Evolutionary conservation across 2,329 filamentous ascomycete genomes (phyloP), one percentile per base, ranked within the genome.

Genomic region (Aspergillus sp.): DNA sequence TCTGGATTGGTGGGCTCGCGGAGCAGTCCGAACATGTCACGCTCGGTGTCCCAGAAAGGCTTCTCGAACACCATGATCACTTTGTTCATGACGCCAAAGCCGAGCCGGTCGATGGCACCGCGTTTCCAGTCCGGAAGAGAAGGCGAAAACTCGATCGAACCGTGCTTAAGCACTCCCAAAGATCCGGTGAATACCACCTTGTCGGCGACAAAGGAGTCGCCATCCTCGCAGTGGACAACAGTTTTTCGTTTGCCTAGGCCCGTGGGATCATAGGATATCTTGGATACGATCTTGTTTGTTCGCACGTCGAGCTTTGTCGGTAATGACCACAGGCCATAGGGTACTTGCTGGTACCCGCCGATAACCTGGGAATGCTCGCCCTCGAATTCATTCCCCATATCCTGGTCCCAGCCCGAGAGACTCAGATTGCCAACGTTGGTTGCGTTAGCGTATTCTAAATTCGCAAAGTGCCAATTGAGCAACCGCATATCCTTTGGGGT

Each of bases 391-490:
- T 99, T 96, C 0, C 94, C 94, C 46, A 92, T 91, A 66, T 99
- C 95, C 64, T 99, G 91, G 70, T 99, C 95, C 90, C 95, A 97
- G 0, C 92, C 87, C 7, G 87, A 85, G 13, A 99, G 82, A 69
- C 93, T 97, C 16, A 99, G 82, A 57, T 88, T 87, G 59, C 88
- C 86, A 50, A 96, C 85, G 59, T 91, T 95, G 2, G 86, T 89
- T 2, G 94, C 94, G 69, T 97, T 99, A 57, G 93, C 95, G 67
- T 99, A 99, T 71, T 99, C 94, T 13, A 99, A 80, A 66, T 99
- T 99, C 59, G 95, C 95, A 69, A 96, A 88, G 71, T 99, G 95
- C 94, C 94, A 99, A 66, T 96, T 99, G 65, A 97, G 81, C 14
- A 99, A 78, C 43, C 94, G 84, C 71, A 95, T 86, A 65, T 99